Evolutionary conservation across 768 basidiomycete genomes (phyloP).

Genomic region (Pulveroboletus ravenelii): DNA sequence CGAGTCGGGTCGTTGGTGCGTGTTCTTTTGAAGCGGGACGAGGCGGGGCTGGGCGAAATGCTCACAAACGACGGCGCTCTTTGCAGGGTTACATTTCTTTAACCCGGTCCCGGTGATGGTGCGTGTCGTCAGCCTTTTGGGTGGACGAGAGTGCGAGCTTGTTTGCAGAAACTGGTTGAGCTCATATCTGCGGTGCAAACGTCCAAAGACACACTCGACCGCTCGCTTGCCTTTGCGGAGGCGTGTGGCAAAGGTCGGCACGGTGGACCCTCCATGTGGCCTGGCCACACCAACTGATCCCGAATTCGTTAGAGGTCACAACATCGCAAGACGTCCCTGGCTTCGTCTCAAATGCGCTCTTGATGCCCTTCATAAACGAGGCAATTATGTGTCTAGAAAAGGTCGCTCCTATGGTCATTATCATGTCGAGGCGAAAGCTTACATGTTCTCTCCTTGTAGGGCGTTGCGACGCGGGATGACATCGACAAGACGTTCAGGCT

Average conservation of each 20-base stretch:
- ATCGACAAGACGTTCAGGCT: slow-evolving; percentile 92
- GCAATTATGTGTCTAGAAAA: slow-evolving; percentile 93
- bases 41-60: too few relatives aligned
- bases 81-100: slow-evolving; percentile 83
- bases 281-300: not conserved
- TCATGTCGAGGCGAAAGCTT: not conserved
- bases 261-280: not conserved
- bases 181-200: slow-evolving; percentile 93
- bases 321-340: slow-evolving; percentile 90
- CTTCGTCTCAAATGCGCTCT: slow-evolving; percentile 88
- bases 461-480: slow-evolving; percentile 88
- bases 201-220: slow-evolving; percentile 64
- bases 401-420: slow-evolving; percentile 33
- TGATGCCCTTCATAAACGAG: slow-evolving; percentile 99
- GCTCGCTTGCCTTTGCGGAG: slow-evolving; percentile 74
- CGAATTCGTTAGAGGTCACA: slow-evolving; percentile 66
- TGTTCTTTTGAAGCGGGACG: not conserved
- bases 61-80: not conserved
- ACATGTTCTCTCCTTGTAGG: slow-evolving; percentile 39
- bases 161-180: slow-evolving; percentile 81
- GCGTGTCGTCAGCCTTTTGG: slow-evolving; percentile 13
- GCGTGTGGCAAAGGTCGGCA: slow-evolving; percentile 82
- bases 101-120: slow-evolving; percentile 98
- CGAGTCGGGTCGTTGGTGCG: slow-evolving; percentile 80
- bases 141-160: not conserved